Evolutionary conservation across 805 yeast genomes (phyloP).

Genomic region (Kluyveromyces aestuarii): DNA sequence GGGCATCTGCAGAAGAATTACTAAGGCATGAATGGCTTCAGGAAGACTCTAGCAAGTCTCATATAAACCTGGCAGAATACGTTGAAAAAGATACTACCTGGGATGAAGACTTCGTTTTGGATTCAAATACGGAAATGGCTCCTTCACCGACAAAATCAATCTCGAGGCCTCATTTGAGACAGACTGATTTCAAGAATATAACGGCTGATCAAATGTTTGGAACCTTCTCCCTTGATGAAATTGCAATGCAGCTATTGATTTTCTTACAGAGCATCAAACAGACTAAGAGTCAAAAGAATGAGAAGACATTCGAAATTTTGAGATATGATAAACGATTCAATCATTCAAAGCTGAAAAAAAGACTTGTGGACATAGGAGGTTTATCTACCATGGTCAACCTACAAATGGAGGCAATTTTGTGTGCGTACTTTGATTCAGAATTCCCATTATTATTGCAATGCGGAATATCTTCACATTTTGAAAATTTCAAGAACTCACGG

Average conservation of each 20-base stretch:
- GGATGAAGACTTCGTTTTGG: slow-evolving; percentile 22
- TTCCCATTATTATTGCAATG: slow-evolving; percentile 14
- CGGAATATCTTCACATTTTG: slow-evolving; percentile 19
- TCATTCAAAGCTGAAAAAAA: slow-evolving; percentile 12
- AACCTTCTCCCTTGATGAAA: background rate
- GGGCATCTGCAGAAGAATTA: slow-evolving; percentile 59
- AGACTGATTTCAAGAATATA: slow-evolving; percentile 2
- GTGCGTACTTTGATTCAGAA: slow-evolving; percentile 10
- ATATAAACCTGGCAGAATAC: slow-evolving; percentile 2
- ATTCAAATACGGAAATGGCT: slow-evolving; percentile 9
- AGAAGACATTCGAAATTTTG: slow-evolving; percentile 7
- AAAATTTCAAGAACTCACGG: slow-evolving; percentile 6
- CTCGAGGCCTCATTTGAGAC: slow-evolving; percentile 2
- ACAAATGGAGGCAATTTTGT: slow-evolving; percentile 5
- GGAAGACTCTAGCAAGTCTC: background rate
- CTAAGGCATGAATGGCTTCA: slow-evolving; percentile 50
- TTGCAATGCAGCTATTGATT: background rate
- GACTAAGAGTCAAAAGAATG: slow-evolving; percentile 1
- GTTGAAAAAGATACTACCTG: slow-evolving; percentile 15
- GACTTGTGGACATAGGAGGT: slow-evolving; percentile 21
- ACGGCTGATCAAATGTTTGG: slow-evolving; percentile 1
- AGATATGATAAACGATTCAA: slow-evolving; percentile 15
- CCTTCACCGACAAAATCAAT: slow-evolving; percentile 6
- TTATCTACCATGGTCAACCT: slow-evolving; percentile 11
- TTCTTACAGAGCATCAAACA: background rate